Base-by-base conservation (phyloP, 768 basidiomycete species). In the Boletus huronensis region DNA sequence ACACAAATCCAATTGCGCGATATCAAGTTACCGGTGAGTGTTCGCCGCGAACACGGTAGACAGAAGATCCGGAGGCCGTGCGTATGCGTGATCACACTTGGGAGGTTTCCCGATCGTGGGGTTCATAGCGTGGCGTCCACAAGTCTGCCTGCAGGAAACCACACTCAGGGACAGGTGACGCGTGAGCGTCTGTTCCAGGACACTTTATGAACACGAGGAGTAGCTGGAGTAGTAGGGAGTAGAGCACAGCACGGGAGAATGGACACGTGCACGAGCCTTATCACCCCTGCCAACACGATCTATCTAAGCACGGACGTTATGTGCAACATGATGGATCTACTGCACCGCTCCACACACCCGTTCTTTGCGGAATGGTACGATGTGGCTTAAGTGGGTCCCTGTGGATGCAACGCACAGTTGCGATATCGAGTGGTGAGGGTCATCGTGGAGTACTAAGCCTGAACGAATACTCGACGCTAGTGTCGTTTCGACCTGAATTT, bases 91-190 rank as follows among this genome's bases (percentile, higher is more conserved):
- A 45, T 50, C 36, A n/a, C 19, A 23, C 39, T 41, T 32, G 21
- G 31, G 50, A 21, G 46, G 19, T 53, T 49, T 51, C 44, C n/a
- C 44, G 44, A 52, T 51, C 34, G 34, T 32, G 45, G 36, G 21
- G 47, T 28, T 50, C 49, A 34, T 53, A 36, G 47, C 58, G 55
- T 67, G 64, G 51, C 43, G n/a, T 50, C 58, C 59, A 57, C 55
- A 57, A 64, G 65, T 55, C 48, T 64, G 62, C 64, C 56, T 65
- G 64, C 65, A 64, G 65, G 64, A 54, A n/a, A n/a, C n/a, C n/a
- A 38, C 51, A 26, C n/a, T 51, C 54, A 60, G 61, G 61, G 57
- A 63, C 53, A 35, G 40, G 55, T 36, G 28, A n/a, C 28, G 8
- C 43, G 43, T 45, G 50, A 44, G 47, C 28, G 41, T 39, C 13